Percentiles rank a stretch among this genome's conserved stretches.
These are phyloP conservation scores for Blastomyces silverae DNA, from an alignment of 2,329 filamentous ascomycete genomes.

Conservation along the genomic window DNA sequence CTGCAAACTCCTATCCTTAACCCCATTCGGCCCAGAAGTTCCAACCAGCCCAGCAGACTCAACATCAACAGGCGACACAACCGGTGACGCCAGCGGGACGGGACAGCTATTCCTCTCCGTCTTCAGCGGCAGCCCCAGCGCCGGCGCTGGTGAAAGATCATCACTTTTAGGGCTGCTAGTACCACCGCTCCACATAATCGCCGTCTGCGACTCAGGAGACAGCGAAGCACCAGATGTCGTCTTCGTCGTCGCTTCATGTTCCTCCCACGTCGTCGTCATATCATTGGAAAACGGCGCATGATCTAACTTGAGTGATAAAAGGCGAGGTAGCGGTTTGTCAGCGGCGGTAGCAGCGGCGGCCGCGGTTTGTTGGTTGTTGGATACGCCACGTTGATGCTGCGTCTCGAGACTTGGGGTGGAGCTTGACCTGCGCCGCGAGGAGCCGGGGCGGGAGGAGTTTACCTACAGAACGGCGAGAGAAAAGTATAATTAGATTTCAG, in stretches of 20 bases:
- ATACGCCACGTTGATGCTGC: not conserved
- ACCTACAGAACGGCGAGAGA: conserved; percentile 15
- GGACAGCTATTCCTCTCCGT: not conserved
- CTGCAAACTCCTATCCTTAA: not conserved
- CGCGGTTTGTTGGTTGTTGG: not conserved
- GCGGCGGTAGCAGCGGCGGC: not conserved
- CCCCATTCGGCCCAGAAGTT: not conserved
- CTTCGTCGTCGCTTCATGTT: not conserved
- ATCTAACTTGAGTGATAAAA: conserved; percentile 11
- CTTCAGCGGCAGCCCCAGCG: not conserved
- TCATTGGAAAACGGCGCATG: conserved; percentile 1
- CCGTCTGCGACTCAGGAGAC: not conserved
- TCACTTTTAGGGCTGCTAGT: no score
- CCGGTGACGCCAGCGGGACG: not conserved
- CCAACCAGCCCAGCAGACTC: not conserved
- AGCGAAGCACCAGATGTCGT: not conserved
- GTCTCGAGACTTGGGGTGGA: not conserved
- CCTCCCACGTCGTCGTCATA: conserved; percentile 4
- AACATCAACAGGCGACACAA: not conserved
- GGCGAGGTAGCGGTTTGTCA: not conserved
- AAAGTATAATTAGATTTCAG: conserved; percentile 18
- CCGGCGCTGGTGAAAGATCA: no score
- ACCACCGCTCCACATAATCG: not conserved
- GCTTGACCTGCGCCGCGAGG: not conserved
- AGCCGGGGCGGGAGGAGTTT: not conserved